A percentile compares a stretch with the other conserved stretches of the same genome.
These are phyloP conservation scores for Rhizopus delemar DNA, from an alignment of 371 early-diverging fungal genomes.

Conservation along the genomic window DNA sequence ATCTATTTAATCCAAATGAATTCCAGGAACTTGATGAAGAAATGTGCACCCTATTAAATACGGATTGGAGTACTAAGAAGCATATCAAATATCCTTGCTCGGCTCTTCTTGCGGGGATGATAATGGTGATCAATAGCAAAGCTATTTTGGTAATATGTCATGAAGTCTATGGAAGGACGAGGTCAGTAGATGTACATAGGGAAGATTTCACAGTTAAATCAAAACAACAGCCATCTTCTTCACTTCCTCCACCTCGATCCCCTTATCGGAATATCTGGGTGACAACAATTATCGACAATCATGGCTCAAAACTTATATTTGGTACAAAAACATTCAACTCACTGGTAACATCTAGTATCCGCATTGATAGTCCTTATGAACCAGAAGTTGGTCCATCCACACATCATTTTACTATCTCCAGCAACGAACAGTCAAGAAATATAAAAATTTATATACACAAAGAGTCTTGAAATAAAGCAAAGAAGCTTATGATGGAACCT, in stretches of 20 bases:
- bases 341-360: constrained; percentile 3
- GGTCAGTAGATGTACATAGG: constrained; percentile 4
- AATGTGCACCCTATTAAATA: no score
- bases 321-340: constrained; percentile 7
- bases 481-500: constrained; percentile 1
- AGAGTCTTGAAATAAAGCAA: constrained; percentile 3
- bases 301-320: constrained; percentile 2
- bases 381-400: constrained; percentile 5
- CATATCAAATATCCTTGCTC: no score
- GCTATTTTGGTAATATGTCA: not conserved
- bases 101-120: no score
- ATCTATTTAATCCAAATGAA: no score
- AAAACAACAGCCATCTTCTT: not conserved
- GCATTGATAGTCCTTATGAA: not conserved
- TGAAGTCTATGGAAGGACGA: constrained; percentile 8
- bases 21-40: no score
- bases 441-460: constrained; percentile 5
- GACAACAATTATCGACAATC: constrained; percentile 6
- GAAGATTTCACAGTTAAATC: constrained; percentile 4
- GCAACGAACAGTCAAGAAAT: not conserved
- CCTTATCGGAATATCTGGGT: constrained; percentile 1
- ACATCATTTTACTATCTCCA: not conserved
- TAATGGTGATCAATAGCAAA: no score
- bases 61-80: no score
- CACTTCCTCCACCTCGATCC: not conserved